Base-by-base conservation (phyloP, 2,329 filamentous ascomycete species). In the Aspergillus carbonarius region DNA sequence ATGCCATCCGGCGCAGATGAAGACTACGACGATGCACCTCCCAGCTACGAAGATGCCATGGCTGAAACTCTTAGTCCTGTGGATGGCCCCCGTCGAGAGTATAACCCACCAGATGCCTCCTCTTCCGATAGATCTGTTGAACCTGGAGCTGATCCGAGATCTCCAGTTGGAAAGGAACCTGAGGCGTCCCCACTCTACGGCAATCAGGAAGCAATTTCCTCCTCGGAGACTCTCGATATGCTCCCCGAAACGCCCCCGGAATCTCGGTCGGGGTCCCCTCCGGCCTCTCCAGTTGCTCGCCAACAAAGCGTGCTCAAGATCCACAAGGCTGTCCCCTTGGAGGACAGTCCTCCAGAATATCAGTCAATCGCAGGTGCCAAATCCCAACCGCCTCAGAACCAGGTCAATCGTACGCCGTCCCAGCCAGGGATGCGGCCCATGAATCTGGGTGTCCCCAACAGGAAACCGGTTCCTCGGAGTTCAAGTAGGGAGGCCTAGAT, bases 1-100 rank as follows among this genome's bases (percentile, higher is more conserved):
- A 65, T 66, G 7, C 60, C 71, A 17, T 59, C 62, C 30, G 66
- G 66, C 57, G 59, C 64, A 42, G 62, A 65, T 39, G 64, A 68
- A 20, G 62, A 30, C 27, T 72, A 71, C 63, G 88, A 91, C 32
- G 92, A 95, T 57, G 91, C 92, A n/a, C 93, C 93, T 17, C 93
- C 93, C 7, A 96, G 91, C 69, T 98, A 98, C 70, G 92, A 96
- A 75, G 93, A 97, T 75, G 92, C 92, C 12, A 88, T 97, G 76
- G 92, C 92, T 6, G 88, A 91, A 63, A 85, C 88, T 59, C 76
- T 95, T 61, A 88, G 85, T 35, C 90, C 91, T 1, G 85, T 92
- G 57, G 85, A 91, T 70, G 89, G 87, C 60, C 79, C 88, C 25
- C 81, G 92, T 67, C 74, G 77, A 68, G 77, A 80, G 69, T 81